A percentile compares a stretch with the other conserved stretches of the same genome.
Evolutionary conservation across 2,329 filamentous ascomycete genomes (phyloP).

Genomic region (Colletotrichum brevisporum): DNA sequence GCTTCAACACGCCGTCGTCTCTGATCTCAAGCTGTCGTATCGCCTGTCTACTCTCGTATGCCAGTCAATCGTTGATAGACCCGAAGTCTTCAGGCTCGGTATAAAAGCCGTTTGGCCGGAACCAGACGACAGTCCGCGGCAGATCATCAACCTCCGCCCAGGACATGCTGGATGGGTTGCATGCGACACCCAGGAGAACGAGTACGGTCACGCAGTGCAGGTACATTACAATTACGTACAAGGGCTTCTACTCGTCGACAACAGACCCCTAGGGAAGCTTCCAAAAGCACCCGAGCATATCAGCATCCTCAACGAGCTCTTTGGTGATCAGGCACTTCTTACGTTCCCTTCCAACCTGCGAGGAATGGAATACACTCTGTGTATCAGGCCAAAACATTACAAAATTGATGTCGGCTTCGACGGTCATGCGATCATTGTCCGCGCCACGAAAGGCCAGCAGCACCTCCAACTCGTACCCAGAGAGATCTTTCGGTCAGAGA

Average conservation of each 20-base stretch:
- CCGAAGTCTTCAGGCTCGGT: slow-evolving; percentile 48
- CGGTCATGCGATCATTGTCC: slow-evolving; percentile 56
- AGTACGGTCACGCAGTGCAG: slow-evolving; percentile 43
- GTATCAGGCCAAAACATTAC: slow-evolving; percentile 52
- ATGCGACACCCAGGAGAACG: slow-evolving; percentile 31
- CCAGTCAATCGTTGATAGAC: slow-evolving; percentile 48
- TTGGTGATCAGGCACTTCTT: slow-evolving; percentile 65
- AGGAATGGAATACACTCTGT: slow-evolving; percentile 66
- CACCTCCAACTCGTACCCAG: slow-evolving; percentile 50
- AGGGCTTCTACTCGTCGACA: slow-evolving; percentile 53
- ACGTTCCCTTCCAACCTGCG: slow-evolving; percentile 65
- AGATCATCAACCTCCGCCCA: slow-evolving; percentile 41
- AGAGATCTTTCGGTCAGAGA: slow-evolving; percentile 45
- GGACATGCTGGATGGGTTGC: slow-evolving; percentile 49
- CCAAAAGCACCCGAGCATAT: slow-evolving; percentile 64
- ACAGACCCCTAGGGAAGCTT: slow-evolving; percentile 58
- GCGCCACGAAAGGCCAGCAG: slow-evolving; percentile 48
- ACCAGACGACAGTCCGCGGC: slow-evolving; percentile 40
- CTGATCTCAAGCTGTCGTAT: slow-evolving; percentile 61
- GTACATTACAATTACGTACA: slow-evolving; percentile 53
- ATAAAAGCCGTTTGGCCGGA: slow-evolving; percentile 60
- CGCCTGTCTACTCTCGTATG: slow-evolving; percentile 52
- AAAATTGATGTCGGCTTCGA: slow-evolving; percentile 69
- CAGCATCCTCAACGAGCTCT: slow-evolving; percentile 61
- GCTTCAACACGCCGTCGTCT: slow-evolving; percentile 57